Evolutionary conservation across 495 filamentous ascomycete genomes (phyloP).

Genomic region (Daldinia concentrica): DNA sequence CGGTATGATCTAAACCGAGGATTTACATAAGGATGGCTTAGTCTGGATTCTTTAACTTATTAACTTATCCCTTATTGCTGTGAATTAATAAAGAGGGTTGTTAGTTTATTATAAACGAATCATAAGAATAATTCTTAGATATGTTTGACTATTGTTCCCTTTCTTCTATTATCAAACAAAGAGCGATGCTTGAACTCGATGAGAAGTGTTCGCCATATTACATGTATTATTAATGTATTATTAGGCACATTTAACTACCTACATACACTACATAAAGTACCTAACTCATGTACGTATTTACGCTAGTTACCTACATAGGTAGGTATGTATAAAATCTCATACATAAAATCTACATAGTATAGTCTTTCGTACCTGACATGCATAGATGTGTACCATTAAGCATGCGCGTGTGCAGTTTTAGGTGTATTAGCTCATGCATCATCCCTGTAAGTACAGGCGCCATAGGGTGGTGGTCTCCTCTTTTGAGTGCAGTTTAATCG

Average conservation of each 20-base stretch:
- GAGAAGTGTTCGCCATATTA: neutral
- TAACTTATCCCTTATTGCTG: neutral
- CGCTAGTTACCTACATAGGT: too few species aligned
- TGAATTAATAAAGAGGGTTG: neutral
- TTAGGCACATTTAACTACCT: neutral
- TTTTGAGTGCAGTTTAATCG: conserved; percentile 21
- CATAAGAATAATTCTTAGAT: too few species aligned
- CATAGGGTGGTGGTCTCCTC: conserved; percentile 13
- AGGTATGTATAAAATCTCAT: neutral
- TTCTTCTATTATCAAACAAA: neutral
- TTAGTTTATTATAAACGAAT: neutral
- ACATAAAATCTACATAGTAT: neutral
- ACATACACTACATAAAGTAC: too few species aligned
- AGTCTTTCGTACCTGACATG: conserved; percentile 33
- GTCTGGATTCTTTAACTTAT: neutral
- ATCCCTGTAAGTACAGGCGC: conserved; percentile 34
- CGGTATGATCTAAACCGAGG: neutral
- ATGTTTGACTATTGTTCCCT: too few species aligned
- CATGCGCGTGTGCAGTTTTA: conserved; percentile 23
- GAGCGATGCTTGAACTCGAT: neutral
- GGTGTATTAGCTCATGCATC: conserved; percentile 30
- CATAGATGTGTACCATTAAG: conserved; percentile 12
- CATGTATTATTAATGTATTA: too few species aligned
- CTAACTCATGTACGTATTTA: neutral
- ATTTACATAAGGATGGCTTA: neutral